phyloP scores from a whole-genome alignment of 306 rosid genomes.

The Vicia villosa region DNA sequence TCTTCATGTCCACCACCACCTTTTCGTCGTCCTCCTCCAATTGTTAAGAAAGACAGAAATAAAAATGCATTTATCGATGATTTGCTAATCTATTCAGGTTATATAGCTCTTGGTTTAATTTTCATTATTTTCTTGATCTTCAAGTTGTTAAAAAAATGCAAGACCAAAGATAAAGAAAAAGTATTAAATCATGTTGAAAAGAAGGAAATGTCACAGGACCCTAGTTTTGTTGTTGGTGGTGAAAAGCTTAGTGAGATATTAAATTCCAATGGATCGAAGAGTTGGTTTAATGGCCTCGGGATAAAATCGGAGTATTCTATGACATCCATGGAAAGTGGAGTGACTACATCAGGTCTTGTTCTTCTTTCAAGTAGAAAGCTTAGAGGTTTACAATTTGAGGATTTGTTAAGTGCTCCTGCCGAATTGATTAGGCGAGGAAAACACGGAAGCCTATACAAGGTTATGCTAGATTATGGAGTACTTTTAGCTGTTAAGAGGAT shows the following conservation, averaged over 20 bases:
- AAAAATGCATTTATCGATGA: background rate
- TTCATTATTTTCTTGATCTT: conserved; percentile 38
- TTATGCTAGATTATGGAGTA: conserved; percentile 54
- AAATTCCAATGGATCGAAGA: conserved; percentile 41
- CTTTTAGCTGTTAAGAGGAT: conserved; percentile 75
- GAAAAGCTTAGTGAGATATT: conserved; percentile 42
- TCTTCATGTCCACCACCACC: conserved; percentile 44
- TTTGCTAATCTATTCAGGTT: conserved; percentile 53
- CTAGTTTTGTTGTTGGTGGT: background rate
- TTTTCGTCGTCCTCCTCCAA: background rate
- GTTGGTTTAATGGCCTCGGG: conserved; percentile 21
- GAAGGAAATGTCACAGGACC: conserved; percentile 33
- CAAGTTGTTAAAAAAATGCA: conserved; percentile 27
- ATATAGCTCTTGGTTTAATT: conserved; percentile 42
- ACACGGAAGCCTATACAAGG: conserved; percentile 74
- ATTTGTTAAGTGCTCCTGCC: conserved; percentile 72
- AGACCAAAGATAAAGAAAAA: conserved; percentile 33
- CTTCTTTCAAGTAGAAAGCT: conserved; percentile 48
- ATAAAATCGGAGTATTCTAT: conserved; percentile 53
- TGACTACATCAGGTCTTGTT: conserved; percentile 44
- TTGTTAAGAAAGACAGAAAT: conserved; percentile 16
- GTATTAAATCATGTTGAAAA: conserved; percentile 21
- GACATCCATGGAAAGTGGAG: conserved; percentile 54
- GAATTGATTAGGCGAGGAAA: conserved; percentile 70
- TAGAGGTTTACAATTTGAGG: conserved; percentile 55